Percentiles rank a stretch among this genome's conserved stretches.
These are phyloP conservation scores for Puccinia horiana DNA, from an alignment of 1,284 basidiomycete species.

Conservation along the genomic window DNA sequence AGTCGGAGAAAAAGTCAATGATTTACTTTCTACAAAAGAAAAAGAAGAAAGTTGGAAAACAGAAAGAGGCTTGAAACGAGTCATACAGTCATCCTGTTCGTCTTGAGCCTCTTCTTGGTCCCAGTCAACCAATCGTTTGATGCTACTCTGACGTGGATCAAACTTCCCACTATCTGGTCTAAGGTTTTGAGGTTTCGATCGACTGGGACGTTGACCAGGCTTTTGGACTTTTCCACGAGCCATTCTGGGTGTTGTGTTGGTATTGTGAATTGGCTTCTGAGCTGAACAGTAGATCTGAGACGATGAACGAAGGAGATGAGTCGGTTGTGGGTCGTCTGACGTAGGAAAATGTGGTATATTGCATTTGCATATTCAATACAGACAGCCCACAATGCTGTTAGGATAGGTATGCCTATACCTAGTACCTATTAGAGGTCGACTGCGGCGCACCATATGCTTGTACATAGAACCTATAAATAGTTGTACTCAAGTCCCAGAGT, in stretches of 20 bases:
- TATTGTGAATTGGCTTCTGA: background rate
- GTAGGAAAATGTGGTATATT: background rate
- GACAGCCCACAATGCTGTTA: too few relatives aligned
- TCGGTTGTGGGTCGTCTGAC: too few relatives aligned
- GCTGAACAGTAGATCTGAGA: background rate
- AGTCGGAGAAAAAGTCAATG: background rate
- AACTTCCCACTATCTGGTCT: constrained; percentile 12
- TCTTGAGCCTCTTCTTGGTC: constrained; percentile 42
- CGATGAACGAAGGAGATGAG: too few relatives aligned
- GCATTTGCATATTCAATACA: constrained; percentile 19
- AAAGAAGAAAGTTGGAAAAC: background rate
- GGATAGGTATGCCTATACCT: background rate
- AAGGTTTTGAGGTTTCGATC: background rate
- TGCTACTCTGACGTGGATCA: constrained; percentile 29
- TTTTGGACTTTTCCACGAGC: background rate
- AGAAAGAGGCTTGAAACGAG: background rate
- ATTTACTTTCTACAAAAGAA: too few relatives aligned
- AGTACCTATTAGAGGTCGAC: too few relatives aligned
- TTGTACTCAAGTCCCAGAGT: too few relatives aligned
- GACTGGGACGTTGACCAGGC: background rate
- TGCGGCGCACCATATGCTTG: too few relatives aligned
- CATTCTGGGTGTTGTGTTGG: background rate
- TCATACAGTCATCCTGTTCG: constrained; percentile 45
- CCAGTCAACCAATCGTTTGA: constrained; percentile 38
- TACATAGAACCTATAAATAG: too few relatives aligned